Conservation (phyloP, 805 yeast genomes). For the Candida nanaspora region DNA sequence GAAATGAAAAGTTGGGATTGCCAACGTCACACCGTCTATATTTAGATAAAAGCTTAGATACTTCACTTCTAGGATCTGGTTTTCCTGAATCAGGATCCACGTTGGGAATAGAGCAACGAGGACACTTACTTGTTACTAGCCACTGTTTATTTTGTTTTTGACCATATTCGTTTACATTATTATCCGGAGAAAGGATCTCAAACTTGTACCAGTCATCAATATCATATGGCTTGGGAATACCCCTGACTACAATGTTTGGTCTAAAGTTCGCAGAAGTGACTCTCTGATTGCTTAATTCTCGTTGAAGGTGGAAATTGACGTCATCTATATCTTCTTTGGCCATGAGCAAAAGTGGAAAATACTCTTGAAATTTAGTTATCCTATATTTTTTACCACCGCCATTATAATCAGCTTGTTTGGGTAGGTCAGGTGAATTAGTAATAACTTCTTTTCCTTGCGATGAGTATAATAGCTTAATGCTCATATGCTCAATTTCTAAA, state of each 20-base stretch:
- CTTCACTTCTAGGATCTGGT: constrained; percentile 13
- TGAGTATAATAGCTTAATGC: constrained; percentile 14
- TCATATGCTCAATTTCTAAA: constrained; percentile 11
- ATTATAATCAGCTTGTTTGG: constrained; percentile 14
- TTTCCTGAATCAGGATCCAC: constrained; percentile 15
- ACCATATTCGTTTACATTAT: constrained; percentile 1
- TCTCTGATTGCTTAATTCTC: constrained; percentile 5
- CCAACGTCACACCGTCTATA: constrained; percentile 23
- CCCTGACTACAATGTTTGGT: constrained; percentile 19
- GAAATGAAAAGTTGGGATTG: constrained; percentile 14
- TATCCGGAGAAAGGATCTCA: constrained; percentile 10
- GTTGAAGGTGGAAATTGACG: constrained; percentile 8
- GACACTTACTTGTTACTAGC: constrained; percentile 22
- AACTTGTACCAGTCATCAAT: constrained; percentile 20
- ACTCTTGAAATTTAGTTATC: constrained; percentile 24
- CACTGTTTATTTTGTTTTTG: constrained; percentile 10
- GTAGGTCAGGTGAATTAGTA: constrained; percentile 17
- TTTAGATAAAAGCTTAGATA: constrained; percentile 17
- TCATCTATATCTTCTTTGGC: constrained; percentile 15
- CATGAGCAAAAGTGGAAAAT: constrained; percentile 21
- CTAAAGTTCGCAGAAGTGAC: constrained; percentile 15
- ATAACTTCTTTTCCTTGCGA: constrained; percentile 16
- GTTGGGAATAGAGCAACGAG: constrained; percentile 23
- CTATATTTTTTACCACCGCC: constrained; percentile 11
- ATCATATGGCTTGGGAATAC: constrained; percentile 14